These are phyloP conservation scores for Aspergillus cristatus DNA, from an alignment of 495 filamentous ascomycete species.

Conservation along the genomic window DNA sequence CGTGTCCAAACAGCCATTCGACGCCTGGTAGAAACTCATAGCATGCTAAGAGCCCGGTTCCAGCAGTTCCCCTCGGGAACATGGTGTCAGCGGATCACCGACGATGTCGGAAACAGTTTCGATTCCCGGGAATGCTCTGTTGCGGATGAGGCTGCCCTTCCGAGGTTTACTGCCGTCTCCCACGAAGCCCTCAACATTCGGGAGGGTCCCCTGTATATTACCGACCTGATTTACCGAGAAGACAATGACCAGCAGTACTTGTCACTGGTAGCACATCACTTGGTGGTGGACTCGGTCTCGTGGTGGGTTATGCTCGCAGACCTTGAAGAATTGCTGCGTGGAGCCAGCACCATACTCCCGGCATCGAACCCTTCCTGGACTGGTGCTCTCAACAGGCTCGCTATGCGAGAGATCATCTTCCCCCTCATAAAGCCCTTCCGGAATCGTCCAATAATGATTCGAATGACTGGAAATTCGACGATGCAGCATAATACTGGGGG, in stretches of 20 bases:
- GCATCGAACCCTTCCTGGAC: conserved; percentile 36
- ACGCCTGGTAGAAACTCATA: conserved; percentile 41
- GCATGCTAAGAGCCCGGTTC: conserved; percentile 57
- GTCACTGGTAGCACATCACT: conserved; percentile 44
- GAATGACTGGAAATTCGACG: no score
- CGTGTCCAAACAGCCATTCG: conserved; percentile 16
- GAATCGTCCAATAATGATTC: no score
- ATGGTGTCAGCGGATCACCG: conserved; percentile 15
- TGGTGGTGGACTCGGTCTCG: conserved; percentile 47
- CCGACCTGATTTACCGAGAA: conserved; percentile 10
- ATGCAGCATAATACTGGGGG: no score
- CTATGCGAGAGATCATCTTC: conserved; percentile 8
- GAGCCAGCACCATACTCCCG: conserved; percentile 9
- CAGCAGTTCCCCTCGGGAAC: conserved; percentile 5
- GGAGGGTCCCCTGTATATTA: conserved; percentile 3
- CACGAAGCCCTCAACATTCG: background rate
- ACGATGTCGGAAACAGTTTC: conserved; percentile 9
- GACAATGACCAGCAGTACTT: conserved; percentile 25
- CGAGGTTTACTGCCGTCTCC: no score
- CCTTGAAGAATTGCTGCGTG: conserved; percentile 35
- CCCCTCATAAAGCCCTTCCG: no score
- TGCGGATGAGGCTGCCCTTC: no score
- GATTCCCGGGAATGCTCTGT: no score
- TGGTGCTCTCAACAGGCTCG: conserved; percentile 31
- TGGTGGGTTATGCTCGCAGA: conserved; percentile 47